These are phyloP conservation scores for Colletotrichum tofieldiae DNA, from an alignment of 2,329 filamentous ascomycete species.

Conservation along the genomic window DNA sequence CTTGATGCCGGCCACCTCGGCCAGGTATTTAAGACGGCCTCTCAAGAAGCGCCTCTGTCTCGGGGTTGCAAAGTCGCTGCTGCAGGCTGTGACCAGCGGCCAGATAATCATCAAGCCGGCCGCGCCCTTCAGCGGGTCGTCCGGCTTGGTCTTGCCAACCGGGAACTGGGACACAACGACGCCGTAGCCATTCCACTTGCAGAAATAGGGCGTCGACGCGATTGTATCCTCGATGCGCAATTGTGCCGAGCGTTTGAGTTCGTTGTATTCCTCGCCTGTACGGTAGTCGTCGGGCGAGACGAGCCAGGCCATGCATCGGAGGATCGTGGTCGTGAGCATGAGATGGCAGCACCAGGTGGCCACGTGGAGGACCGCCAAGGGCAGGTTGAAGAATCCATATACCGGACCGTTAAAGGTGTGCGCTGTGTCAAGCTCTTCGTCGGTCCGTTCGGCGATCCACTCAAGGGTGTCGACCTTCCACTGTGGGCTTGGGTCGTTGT, in stretches of 20 bases:
- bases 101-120: conserved; percentile 44
- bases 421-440: conserved; percentile 40
- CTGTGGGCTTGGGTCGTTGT: conserved; percentile 41
- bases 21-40: conserved; percentile 43
- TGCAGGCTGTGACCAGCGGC: conserved; percentile 44
- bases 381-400: conserved; percentile 45
- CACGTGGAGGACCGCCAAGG: conserved; percentile 44
- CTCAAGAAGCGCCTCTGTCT: conserved; percentile 44
- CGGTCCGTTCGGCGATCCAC: conserved; percentile 34
- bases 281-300: conserved; percentile 43
- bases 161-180: conserved; percentile 41
- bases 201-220: conserved; percentile 43
- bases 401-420: conserved; percentile 38
- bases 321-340: conserved; percentile 46
- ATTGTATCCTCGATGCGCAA: conserved; percentile 44
- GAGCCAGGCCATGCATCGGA: conserved; percentile 46
- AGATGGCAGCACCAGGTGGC: conserved; percentile 45
- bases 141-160: conserved; percentile 35
- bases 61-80: conserved; percentile 44
- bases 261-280: conserved; percentile 43
- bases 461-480: conserved; percentile 40
- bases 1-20: conserved; percentile 45
- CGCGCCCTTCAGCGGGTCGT: conserved; percentile 44
- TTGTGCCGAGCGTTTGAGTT: conserved; percentile 40
- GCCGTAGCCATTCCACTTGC: conserved; percentile 45